A percentile compares a stretch with the other conserved stretches of the same genome.
These are phyloP conservation scores for Paecilomyces dactylethromorphus DNA, from an alignment of 2,329 filamentous ascomycete species.

Conservation along the genomic window DNA sequence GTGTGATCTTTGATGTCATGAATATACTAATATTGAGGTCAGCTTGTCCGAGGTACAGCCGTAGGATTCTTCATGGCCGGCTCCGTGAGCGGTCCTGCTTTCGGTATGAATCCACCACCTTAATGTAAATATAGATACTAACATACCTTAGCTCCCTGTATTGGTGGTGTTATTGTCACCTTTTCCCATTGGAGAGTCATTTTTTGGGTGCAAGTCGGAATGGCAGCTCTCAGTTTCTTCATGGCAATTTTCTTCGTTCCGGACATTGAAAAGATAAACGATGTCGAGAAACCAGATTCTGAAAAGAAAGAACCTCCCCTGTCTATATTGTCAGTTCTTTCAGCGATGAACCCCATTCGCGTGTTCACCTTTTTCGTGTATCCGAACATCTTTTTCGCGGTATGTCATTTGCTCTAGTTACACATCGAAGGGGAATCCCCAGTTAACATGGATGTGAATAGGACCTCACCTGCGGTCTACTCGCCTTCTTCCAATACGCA, in stretches of 20 bases:
- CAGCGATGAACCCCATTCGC: slow-evolving; percentile 52
- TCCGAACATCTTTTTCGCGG: slow-evolving; percentile 60
- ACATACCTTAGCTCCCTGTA: slow-evolving; percentile 42
- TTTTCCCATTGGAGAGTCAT: slow-evolving; percentile 68
- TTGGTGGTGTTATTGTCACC: slow-evolving; percentile 73
- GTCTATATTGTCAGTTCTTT: not conserved
- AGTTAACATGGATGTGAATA: slow-evolving; percentile 5
- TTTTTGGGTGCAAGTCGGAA: slow-evolving; percentile 69
- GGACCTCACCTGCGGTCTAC: slow-evolving; percentile 31
- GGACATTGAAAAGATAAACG: slow-evolving; percentile 58
- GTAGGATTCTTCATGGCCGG: slow-evolving; percentile 39
- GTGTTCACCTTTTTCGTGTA: slow-evolving; percentile 57
- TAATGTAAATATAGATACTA: not conserved
- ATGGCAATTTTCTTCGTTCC: slow-evolving; percentile 62
- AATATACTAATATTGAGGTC: not conserved
- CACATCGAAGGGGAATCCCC: not conserved
- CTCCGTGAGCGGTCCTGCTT: slow-evolving; percentile 36
- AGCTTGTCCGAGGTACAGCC: slow-evolving; percentile 29
- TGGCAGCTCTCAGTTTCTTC: slow-evolving; percentile 54
- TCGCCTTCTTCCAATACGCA: slow-evolving; percentile 69
- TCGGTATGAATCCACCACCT: slow-evolving; percentile 21
- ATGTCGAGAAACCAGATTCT: slow-evolving; percentile 38
- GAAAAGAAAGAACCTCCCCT: slow-evolving; percentile 17
- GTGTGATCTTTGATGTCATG: not conserved
- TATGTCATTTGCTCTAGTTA: slow-evolving; percentile 39